A percentile compares a stretch with the other conserved stretches of the same genome.
Evolutionary conservation across 257 asterid genomes (phyloP).

Genomic region (Nicotiana tabacum): DNA sequence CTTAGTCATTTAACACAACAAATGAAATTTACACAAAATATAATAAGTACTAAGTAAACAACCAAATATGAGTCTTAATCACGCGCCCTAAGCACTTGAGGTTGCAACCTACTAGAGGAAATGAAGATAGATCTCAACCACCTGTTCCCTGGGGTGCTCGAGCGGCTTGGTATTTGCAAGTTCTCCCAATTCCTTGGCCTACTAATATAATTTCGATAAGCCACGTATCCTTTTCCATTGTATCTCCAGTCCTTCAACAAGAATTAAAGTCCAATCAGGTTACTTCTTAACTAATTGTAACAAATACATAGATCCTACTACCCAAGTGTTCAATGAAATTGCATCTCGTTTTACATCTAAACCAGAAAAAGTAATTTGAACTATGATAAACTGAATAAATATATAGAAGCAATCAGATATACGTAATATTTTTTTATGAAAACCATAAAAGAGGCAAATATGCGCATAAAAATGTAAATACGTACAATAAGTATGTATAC

Average conservation of each 20-base stretch:
- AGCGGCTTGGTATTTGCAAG: slow-evolving; percentile 40
- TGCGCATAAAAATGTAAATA: not conserved
- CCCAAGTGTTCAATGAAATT: not conserved
- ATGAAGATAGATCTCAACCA: slow-evolving; percentile 32
- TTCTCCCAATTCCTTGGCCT: slow-evolving; percentile 85
- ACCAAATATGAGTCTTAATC: not conserved
- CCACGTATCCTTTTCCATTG: slow-evolving; percentile 85
- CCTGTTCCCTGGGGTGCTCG: slow-evolving; percentile 96
- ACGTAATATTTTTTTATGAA: too few relatives aligned
- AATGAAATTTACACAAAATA: not conserved
- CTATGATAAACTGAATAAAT: not conserved
- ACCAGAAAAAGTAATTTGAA: not conserved
- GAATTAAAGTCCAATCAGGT: slow-evolving; percentile 18
- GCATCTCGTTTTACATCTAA: not conserved
- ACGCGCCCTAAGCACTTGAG: not conserved
- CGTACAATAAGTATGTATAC: not conserved
- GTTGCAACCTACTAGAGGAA: slow-evolving; percentile 16
- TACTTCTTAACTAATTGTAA: slow-evolving; percentile 13
- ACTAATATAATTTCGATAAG: slow-evolving; percentile 77
- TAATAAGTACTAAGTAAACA: not conserved
- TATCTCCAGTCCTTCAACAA: slow-evolving; percentile 81
- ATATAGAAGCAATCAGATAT: not conserved
- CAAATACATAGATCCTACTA: slow-evolving; percentile 8
- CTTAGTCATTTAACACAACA: not conserved
- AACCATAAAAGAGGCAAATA: too few relatives aligned